phyloP scores from a whole-genome alignment of 2,329 filamentous ascomycete species.

The Endoconidiophora polonica region DNA sequence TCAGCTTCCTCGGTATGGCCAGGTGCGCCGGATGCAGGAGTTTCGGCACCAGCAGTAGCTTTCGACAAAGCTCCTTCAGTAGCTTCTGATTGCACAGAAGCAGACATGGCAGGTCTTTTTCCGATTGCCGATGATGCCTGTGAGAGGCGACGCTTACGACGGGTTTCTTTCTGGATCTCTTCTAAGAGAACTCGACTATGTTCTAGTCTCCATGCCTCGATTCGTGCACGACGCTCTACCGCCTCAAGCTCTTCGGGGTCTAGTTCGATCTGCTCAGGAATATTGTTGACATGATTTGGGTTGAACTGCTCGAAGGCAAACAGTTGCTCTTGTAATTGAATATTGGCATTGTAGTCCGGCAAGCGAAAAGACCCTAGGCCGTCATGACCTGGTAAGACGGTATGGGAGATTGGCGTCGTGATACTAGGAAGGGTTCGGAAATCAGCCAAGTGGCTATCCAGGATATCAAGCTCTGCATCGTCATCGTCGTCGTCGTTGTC shows the following conservation, averaged over 20 bases:
- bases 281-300: conserved; percentile 39
- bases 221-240: conserved; percentile 60
- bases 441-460: conserved; percentile 81
- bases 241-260: conserved; percentile 43
- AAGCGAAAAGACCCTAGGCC: conserved; percentile 73
- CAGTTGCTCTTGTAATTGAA: conserved; percentile 60
- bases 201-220: conserved; percentile 83
- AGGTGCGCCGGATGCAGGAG: background rate
- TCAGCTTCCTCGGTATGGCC: conserved; percentile 8
- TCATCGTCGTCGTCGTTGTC: conserved; percentile 33
- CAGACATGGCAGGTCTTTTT: conserved; percentile 1
- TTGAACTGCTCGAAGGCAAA: conserved; percentile 84
- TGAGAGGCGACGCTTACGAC: conserved; percentile 43
- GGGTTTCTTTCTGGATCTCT: conserved; percentile 76
- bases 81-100: conserved; percentile 8
- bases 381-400: conserved; percentile 80
- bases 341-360: conserved; percentile 34
- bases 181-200: conserved; percentile 74
- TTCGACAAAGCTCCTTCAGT: background rate
- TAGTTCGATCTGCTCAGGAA: conserved; percentile 25
- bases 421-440: conserved; percentile 48
- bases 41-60: background rate
- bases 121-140: conserved; percentile 27
- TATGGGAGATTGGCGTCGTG: conserved; percentile 30
- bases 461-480: conserved; percentile 72